Evolutionary conservation across 495 filamentous ascomycete genomes (phyloP).

Genomic region (Emericellopsis terricola): DNA sequence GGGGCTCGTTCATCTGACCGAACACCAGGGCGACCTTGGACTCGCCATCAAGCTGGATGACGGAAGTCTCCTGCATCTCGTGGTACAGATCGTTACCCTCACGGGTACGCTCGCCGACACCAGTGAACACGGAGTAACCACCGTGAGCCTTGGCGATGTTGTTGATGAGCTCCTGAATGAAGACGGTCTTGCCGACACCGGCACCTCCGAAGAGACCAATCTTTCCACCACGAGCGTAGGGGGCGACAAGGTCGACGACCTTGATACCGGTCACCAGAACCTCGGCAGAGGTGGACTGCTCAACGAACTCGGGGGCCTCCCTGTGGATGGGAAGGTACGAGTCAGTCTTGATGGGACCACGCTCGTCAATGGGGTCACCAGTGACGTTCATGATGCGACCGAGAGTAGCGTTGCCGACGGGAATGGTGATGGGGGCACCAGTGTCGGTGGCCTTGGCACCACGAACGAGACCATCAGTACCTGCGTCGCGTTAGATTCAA

Average conservation of each 20-base stretch:
- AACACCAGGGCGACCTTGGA: slow-evolving; percentile 99
- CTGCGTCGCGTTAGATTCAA: slow-evolving; percentile 19
- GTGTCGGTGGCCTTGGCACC: slow-evolving; percentile 72
- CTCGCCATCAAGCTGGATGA: slow-evolving; percentile 97
- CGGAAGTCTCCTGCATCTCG: slow-evolving; percentile 99
- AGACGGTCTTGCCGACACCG: slow-evolving; percentile 99
- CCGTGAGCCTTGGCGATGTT: slow-evolving; percentile 99
- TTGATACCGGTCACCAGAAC: slow-evolving; percentile 99
- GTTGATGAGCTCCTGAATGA: slow-evolving; percentile 99
- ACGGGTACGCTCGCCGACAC: slow-evolving; percentile 99
- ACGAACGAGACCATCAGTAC: slow-evolving; percentile 98
- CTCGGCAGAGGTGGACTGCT: slow-evolving; percentile 91
- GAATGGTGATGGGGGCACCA: slow-evolving; percentile 89
- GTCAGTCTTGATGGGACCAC: slow-evolving; percentile 85
- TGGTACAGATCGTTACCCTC: slow-evolving; percentile 99
- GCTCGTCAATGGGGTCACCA: slow-evolving; percentile 99
- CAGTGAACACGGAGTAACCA: slow-evolving; percentile 99
- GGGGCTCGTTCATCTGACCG: slow-evolving; percentile 99
- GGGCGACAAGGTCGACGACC: slow-evolving; percentile 95
- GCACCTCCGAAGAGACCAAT: slow-evolving; percentile 99
- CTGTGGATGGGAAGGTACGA: slow-evolving; percentile 84
- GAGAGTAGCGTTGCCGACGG: slow-evolving; percentile 85
- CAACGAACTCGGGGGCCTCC: slow-evolving; percentile 75
- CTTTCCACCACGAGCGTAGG: slow-evolving; percentile 99
- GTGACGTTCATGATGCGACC: slow-evolving; percentile 99